Base-by-base conservation (phyloP, 2,329 filamentous ascomycete genomes). In the Ceratocystis diversiconidia region DNA sequence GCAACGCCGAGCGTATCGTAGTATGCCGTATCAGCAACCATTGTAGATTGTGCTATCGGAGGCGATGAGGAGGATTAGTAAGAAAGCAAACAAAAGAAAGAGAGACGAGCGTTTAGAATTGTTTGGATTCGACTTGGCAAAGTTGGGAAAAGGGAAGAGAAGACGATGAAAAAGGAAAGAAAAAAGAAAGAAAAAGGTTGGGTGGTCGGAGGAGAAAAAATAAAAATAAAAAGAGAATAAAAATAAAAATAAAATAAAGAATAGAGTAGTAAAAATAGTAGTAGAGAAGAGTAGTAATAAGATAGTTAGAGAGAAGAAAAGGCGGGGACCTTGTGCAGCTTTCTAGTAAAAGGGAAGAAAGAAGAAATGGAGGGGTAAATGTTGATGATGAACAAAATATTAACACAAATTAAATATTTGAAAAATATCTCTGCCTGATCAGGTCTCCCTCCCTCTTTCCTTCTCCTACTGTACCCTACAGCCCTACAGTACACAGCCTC, bases 21-120 rank as follows among this genome's bases (percentile, higher is more conserved):
- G 77, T 95, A 95, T 71, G 84, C 79, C 67, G 90, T 95, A 76
- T 95, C 90, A 72, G 88, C 88, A 71, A 94, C 90, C 90, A 95
- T 95, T 73, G 72, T 59, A 32, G 50, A 22, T 41, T 17, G 46
- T 41, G 61, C 12, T 25, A 12, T 36, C 12, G 6, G 41, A 19
- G 60, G 25, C 2, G 22, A 22, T 8, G 8, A 7, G 17, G 32
- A 36, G 61, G 46, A 46, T 30, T 55, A 50, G 32, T 25, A 4
- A 22, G 28, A 17, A 1, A 50, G 61, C 41, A 30, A 57, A 19
- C 25, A 25, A 44, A 52, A 66, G 8, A 25, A n/a, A 44, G 32
- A 43, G 61, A 62, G 30, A 65, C 63, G 48, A 50, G n/a, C 5
- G 48, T 5, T 15, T 41, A 4, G 36, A 41, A 15, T 41, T 41